phyloP scores from a whole-genome alignment of 805 yeast species.

The Danielozyma ontarioensis region DNA sequence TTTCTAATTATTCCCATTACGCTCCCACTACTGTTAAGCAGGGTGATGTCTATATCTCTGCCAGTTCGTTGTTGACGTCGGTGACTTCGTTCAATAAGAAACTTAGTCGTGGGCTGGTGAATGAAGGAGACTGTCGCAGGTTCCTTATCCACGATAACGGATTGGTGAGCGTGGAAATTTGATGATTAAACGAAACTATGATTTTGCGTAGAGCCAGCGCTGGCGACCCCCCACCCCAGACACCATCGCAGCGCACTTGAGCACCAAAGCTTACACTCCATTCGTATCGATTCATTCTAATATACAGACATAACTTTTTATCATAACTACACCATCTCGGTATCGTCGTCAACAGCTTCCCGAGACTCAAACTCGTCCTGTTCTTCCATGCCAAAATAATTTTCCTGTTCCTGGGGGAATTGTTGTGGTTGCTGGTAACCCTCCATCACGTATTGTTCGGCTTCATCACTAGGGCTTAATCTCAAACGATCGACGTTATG shows the following conservation, averaged over 20 bases:
- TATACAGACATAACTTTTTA: too few species aligned
- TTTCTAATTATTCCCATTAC: slow-evolving; percentile 7
- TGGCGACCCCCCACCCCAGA: too few species aligned
- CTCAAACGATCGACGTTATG: slow-evolving; percentile 9
- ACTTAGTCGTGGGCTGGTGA: not conserved
- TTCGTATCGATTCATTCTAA: too few species aligned
- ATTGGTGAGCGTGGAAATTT: slow-evolving; percentile 4
- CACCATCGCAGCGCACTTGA: too few species aligned
- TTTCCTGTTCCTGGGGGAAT: slow-evolving; percentile 29
- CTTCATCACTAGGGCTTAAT: slow-evolving; percentile 35
- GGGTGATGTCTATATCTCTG: not conserved
- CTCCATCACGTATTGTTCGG: slow-evolving; percentile 32
- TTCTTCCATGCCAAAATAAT: slow-evolving; percentile 33
- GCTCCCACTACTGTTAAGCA: not conserved
- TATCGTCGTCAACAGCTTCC: not conserved
- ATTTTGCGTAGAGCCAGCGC: too few species aligned
- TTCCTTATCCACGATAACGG: slow-evolving; percentile 4
- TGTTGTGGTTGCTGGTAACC: slow-evolving; percentile 20
- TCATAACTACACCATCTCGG: too few species aligned
- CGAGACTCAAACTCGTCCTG: slow-evolving; percentile 7
- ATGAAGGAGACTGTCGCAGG: not conserved
- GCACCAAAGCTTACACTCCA: too few species aligned
- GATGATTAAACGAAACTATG: not conserved
- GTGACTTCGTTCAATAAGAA: not conserved
- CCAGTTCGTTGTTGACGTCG: not conserved